Conservation (phyloP, 1,284 basidiomycete genomes). For the Cutaneotrichosporon sp. region DNA sequence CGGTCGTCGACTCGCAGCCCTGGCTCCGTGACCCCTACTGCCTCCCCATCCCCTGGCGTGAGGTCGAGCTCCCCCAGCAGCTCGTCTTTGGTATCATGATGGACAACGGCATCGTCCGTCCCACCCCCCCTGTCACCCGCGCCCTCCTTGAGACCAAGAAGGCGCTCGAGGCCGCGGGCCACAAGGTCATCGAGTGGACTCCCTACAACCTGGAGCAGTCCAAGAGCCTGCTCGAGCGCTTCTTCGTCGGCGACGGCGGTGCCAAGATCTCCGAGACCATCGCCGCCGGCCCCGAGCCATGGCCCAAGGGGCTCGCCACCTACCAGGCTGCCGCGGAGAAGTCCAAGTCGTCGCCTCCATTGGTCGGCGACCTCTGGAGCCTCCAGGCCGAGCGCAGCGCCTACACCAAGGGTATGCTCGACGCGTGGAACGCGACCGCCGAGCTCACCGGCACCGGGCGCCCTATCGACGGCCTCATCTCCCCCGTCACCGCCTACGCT, state of each 20-base stretch:
- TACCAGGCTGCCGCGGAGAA: conserved; percentile 30
- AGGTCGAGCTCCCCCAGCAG: conserved; percentile 63
- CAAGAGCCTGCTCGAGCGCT: conserved; percentile 28
- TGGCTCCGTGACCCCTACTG: conserved; percentile 70
- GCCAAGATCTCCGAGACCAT: conserved; percentile 38
- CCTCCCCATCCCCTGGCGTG: conserved; percentile 65
- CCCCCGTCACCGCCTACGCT: conserved; percentile 34
- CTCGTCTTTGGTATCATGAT: conserved; percentile 59
- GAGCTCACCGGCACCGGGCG: conserved; percentile 40
- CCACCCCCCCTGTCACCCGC: conserved; percentile 69
- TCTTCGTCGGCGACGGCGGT: conserved; percentile 47
- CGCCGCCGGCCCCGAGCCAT: conserved; percentile 34
- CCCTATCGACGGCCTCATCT: conserved; percentile 44
- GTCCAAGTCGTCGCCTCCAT: conserved; percentile 17
- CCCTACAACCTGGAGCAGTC: conserved; percentile 28
- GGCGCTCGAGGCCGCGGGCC: conserved; percentile 66
- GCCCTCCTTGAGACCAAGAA: conserved; percentile 63
- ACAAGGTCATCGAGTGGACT: conserved; percentile 58
- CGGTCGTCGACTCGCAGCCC: conserved; percentile 57
- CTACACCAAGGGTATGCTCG: conserved; percentile 36
- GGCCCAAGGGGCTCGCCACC: conserved; percentile 30
- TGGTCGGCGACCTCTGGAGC: conserved; percentile 38
- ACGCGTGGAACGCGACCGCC: conserved; percentile 36
- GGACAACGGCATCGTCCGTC: conserved; percentile 64
- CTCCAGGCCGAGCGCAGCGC: conserved; percentile 34